Evolutionary conservation across 345 rosid genomes (phyloP).

Genomic region (thale cress (Arabidopsis thaliana)): TAIR10.1 NC_003071.7:10034001-10034500

Average conservation of each 20-base stretch:
- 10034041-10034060: slow-evolving; percentile 59
- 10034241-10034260: slow-evolving; percentile 69
- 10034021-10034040: slow-evolving; percentile 54
- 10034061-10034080: slow-evolving; percentile 70
- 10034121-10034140: slow-evolving; percentile 45
- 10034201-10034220: slow-evolving; percentile 56
- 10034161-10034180: slow-evolving; percentile 49
- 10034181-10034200: slow-evolving; percentile 54
- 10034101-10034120: slow-evolving; percentile 47
- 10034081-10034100: slow-evolving; percentile 35
- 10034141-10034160: slow-evolving; percentile 47
- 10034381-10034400: background rate
- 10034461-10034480: background rate
- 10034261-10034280: slow-evolving; percentile 60
- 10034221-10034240: slow-evolving; percentile 54
- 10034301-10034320: slow-evolving; percentile 12
- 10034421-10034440: background rate
- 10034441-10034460: slow-evolving; percentile 29
- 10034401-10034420: slow-evolving; percentile 9
- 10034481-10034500: background rate
- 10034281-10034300: slow-evolving; percentile 48
- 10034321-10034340: background rate
- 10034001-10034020: slow-evolving; percentile 24
- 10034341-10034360: background rate
- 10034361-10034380: background rate